Percentiles rank a stretch among this genome's conserved stretches.
phyloP scores from a whole-genome alignment of 345 rosid species.

The Salix brachista region DNA sequence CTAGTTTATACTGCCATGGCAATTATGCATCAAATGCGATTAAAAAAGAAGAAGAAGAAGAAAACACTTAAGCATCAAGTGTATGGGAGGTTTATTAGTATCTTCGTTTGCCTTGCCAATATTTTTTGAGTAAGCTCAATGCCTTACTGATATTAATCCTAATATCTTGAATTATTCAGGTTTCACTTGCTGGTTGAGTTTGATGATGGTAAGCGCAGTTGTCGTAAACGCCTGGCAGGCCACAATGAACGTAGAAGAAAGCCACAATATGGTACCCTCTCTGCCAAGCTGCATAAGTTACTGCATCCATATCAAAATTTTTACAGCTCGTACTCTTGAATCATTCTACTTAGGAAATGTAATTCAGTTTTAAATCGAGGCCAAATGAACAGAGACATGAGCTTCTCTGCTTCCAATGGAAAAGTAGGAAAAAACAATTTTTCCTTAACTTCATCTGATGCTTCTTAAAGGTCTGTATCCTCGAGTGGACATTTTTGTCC shows the following conservation, averaged over 20 bases:
- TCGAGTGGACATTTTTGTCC: neutral
- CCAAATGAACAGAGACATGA: neutral
- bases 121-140: neutral
- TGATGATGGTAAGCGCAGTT: constrained; percentile 82
- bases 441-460: neutral
- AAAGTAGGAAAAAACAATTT: neutral
- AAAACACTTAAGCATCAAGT: neutral
- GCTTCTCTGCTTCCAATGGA: neutral
- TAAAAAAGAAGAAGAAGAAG: too few relatives aligned
- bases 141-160: neutral
- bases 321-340: neutral
- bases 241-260: constrained; percentile 90
- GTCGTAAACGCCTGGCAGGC: constrained; percentile 82
- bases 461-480: neutral
- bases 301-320: constrained; percentile 33
- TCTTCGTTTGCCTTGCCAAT: neutral
- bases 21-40: neutral
- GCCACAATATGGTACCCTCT: constrained; percentile 46
- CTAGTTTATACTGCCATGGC: neutral
- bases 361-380: neutral
- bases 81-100: neutral
- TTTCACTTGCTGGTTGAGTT: constrained; percentile 87
- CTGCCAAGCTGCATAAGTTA: constrained; percentile 18
- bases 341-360: neutral
- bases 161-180: constrained; percentile 42